Base-by-base conservation (phyloP, 768 basidiomycete species). In the Naganishia vishniacii region DNA sequence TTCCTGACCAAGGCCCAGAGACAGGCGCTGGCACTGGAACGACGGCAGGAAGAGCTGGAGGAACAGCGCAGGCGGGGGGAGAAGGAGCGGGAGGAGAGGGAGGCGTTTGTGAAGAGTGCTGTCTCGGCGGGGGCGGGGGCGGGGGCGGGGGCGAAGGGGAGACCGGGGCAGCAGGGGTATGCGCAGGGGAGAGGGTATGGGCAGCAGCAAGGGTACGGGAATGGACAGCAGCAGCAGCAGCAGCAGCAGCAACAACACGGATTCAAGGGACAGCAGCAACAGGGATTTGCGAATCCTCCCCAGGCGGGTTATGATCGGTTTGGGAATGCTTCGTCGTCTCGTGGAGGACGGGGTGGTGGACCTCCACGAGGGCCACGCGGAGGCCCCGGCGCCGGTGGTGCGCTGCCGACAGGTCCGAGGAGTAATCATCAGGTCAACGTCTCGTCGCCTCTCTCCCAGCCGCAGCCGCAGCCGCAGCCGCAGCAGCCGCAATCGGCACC, bases 1-100 rank as follows among this genome's bases (percentile, higher is more conserved):
- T 98, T 98, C 80, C 81, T 98, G 15, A 84, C 89, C 2, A 98
- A 89, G 78, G 89, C 92, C 68, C 89, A 95, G 72, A 85, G 94
- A 51, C 90, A 89, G 18, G 84, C 85, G 72, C 79, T 95, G 37
- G 94, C 94, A 3, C 88, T 97, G 65, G 85, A 86, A 16, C 88
- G 89, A 70, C 86, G 94, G 15, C 83, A 86, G 20, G 83, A 87
- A 64, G 93, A 97, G 74, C 87, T 97, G 42, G 82, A 80, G 56
- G 84, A 84, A 46, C 83, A 89, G 72, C 85, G 82, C 65, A 84
- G 83, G 61, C 82, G 80, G 51, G 86, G 87, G 20, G 87, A 90
- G 48, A 79, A 78, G 6, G 65, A 84, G 4, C 81, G 81, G 67
- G 74, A 77, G 44, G 85, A 90, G 65, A 80, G 91, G 41, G 86